Evolutionary conservation across 805 yeast genomes (phyloP).

Genomic region (Zygosaccharomyces siamensis): DNA sequence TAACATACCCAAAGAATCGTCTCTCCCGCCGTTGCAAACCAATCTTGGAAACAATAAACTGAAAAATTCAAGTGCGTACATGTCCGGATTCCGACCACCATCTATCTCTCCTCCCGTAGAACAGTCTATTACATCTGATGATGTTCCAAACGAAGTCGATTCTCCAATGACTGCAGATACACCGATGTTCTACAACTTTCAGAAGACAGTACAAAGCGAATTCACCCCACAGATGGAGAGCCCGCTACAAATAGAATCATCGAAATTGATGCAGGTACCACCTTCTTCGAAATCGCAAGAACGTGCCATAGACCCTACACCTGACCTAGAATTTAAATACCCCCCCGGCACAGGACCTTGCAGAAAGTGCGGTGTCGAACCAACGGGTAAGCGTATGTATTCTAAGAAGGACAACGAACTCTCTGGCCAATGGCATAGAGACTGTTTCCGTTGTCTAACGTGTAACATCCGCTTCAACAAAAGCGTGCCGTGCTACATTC

Average conservation of each 20-base stretch:
- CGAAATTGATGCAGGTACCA: neutral
- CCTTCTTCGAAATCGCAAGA: conserved; percentile 1
- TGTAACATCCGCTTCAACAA: conserved; percentile 59
- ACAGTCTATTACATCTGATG: conserved; percentile 10
- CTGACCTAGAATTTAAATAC: conserved; percentile 19
- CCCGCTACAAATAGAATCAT: neutral
- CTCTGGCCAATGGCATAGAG: conserved; percentile 91
- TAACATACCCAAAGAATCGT: neutral
- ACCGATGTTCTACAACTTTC: conserved; percentile 25
- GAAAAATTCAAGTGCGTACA: conserved; percentile 35
- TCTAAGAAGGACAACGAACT: conserved; percentile 74
- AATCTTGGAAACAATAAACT: conserved; percentile 2
- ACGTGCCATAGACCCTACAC: neutral
- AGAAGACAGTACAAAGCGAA: conserved; percentile 2
- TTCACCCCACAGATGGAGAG: conserved; percentile 5
- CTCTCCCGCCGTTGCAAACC: conserved; percentile 5
- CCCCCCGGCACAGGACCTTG: conserved; percentile 78
- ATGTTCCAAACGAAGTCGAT: neutral
- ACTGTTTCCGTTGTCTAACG: conserved; percentile 70
- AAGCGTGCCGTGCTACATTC: conserved; percentile 66
- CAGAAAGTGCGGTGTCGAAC: conserved; percentile 58
- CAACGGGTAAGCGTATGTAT: conserved; percentile 63
- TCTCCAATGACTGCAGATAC: conserved; percentile 18
- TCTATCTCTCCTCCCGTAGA: neutral
- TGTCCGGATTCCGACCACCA: conserved; percentile 26